Conservation (phyloP, 1,284 basidiomycete species). For the Trichosporon ovoides region DNA sequence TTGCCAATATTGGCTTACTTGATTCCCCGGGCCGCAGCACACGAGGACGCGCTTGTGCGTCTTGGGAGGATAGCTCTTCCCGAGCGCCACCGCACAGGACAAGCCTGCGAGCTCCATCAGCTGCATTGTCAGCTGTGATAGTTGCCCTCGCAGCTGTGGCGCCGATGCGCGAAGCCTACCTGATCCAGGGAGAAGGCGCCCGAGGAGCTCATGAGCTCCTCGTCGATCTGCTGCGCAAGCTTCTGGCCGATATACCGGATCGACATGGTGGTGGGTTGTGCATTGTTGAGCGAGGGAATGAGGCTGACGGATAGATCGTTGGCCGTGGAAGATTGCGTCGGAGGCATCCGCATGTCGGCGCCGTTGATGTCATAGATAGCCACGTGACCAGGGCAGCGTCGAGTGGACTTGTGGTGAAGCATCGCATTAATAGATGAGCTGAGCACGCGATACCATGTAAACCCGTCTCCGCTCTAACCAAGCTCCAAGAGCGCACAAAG, state of each 20-base stretch:
- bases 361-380: no score
- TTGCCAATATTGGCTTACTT: conserved; percentile 47
- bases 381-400: no score
- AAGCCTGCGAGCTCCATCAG: conserved; percentile 98
- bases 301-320: neutral
- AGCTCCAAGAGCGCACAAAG: no score
- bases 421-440: no score
- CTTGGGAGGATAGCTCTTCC: conserved; percentile 64
- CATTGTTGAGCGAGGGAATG: neutral
- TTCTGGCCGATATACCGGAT: conserved; percentile 70
- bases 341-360: no score
- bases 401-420: no score
- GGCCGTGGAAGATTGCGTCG: no score
- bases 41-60: conserved; percentile 73
- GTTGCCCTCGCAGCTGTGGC: neutral
- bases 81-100: conserved; percentile 84
- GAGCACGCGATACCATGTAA: no score
- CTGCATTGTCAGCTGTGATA: conserved; percentile 48
- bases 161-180: conserved; percentile 47
- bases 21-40: conserved; percentile 93
- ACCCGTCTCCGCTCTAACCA: no score
- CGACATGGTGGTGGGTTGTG: conserved; percentile 54
- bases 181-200: conserved; percentile 90
- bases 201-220: conserved; percentile 75
- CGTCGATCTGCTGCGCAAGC: conserved; percentile 86